Evolutionary conservation across 805 yeast species (phyloP), one percentile per base, ranked within the genome.

Genomic region (Sungouiozyma intestinalis): DNA sequence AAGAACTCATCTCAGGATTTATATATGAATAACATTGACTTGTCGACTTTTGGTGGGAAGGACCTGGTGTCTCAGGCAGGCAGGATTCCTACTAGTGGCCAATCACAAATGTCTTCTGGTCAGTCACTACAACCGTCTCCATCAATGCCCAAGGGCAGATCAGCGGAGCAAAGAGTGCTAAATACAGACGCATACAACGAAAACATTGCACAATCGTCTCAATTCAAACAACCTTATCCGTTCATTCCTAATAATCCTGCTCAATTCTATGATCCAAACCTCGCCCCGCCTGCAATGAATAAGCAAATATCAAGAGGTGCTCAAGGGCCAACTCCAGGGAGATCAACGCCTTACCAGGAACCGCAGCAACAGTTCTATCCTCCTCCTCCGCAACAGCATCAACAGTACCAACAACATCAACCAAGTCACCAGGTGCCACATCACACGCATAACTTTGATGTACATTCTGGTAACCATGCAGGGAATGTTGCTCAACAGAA

Each of bases 361-460:
- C 35, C 41, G 36, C 40, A 46, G 45, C 42, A 39, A 21, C 41
- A 42, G 9, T 24, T 7, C 11, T 24, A 24, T 24, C 29, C 6
- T 11, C 29, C 27, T 13, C 6, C 17, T n/a, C 21, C 21, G 15
- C 32, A 11, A 36, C 39, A 16, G 27, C 39, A 14, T 7, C 39
- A 16, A 18, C 35, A 17, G 21, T n/a, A 38, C 18, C 33, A 33
- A n/a, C 37, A 39, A 7, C 36, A 41, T 15, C 36, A 39, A 21
- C 41, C 16, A 17, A 39, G 36, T 16, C 27, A 24, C 9, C 40
- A 39, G 15, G n/a, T 29, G 20, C 40, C 33, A 9, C 31, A 21
- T 7, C 32, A 38, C n/a, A 13, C 40, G 17, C 18, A 32, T 15
- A 6, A 16, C 15, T 34, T 13, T 14, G 21, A 27, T n/a, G 16